A percentile compares a stretch with the other conserved stretches of the same genome.
phyloP scores from a whole-genome alignment of 495 filamentous ascomycete species.

The Baudoinia panamericana region DNA sequence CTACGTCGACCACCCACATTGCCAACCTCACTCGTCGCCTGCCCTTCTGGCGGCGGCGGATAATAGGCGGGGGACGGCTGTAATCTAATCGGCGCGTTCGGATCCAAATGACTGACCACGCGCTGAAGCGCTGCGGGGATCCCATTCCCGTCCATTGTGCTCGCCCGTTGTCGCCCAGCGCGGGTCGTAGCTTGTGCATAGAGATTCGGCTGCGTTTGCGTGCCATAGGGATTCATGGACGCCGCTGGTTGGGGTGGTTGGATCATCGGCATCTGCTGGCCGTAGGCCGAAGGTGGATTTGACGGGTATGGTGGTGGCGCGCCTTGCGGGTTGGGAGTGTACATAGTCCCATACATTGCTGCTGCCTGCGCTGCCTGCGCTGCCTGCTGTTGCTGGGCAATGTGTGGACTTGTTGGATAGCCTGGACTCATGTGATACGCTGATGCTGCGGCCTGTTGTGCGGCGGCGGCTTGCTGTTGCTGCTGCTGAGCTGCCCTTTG shows the following conservation, averaged over 20 bases:
- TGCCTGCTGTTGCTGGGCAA: background rate
- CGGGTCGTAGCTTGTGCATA: slow-evolving; percentile 78
- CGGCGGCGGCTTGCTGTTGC: slow-evolving; percentile 37
- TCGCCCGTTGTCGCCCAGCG: slow-evolving; percentile 75
- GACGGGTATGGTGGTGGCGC: slow-evolving; percentile 63
- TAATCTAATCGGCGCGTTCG: slow-evolving; percentile 80
- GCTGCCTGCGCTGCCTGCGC: slow-evolving; percentile 24
- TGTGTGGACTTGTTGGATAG: slow-evolving; percentile 12
- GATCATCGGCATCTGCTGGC: slow-evolving; percentile 13
- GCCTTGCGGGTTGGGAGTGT: slow-evolving; percentile 47
- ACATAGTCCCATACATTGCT: slow-evolving; percentile 50
- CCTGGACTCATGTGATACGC: slow-evolving; percentile 18
- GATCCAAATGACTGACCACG: slow-evolving; percentile 94
- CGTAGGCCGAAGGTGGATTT: slow-evolving; percentile 23
- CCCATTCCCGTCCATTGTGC: slow-evolving; percentile 88
- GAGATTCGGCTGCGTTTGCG: slow-evolving; percentile 58
- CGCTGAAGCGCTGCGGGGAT: slow-evolving; percentile 87
- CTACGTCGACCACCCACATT: slow-evolving; percentile 57
- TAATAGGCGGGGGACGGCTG: slow-evolving; percentile 98
- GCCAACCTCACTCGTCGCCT: slow-evolving; percentile 46
- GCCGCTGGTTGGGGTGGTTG: slow-evolving; percentile 11
- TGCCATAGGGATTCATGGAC: slow-evolving; percentile 22
- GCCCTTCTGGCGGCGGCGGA: slow-evolving; percentile 82
- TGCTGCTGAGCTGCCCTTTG: slow-evolving; percentile 59
- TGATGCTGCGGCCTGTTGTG: slow-evolving; percentile 7